Percentiles rank a stretch among this genome's conserved stretches.
These are phyloP conservation scores for Hypomyces perniciosus DNA, from an alignment of 2,329 filamentous ascomycete species.

Conservation along the genomic window DNA sequence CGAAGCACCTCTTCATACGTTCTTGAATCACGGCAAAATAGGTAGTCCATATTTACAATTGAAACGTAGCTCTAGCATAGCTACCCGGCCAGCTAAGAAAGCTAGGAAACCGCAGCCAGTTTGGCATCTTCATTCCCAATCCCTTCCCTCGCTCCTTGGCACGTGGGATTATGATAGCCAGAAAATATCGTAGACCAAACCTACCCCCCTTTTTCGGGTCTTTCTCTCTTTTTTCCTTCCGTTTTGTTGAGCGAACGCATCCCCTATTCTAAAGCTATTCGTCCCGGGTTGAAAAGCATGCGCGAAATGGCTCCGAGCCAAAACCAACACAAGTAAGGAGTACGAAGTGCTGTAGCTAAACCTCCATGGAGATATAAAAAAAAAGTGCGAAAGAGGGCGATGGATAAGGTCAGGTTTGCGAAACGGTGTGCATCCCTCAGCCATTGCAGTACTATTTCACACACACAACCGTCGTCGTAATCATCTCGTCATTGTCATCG, in stretches of 20 bases:
- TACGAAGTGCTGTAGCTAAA: no score
- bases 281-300: no score
- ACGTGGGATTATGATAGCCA: background rate
- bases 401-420: no score
- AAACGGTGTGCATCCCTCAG: no score
- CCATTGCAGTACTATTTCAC: no score
- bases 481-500: background rate
- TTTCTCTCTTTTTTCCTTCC: background rate
- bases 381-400: no score
- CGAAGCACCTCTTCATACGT: background rate
- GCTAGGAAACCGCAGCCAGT: no score
- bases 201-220: background rate
- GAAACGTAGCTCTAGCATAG: background rate
- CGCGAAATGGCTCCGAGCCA: no score
- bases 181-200: no score
- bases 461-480: background rate
- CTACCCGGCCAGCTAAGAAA: background rate
- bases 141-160: no score
- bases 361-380: no score
- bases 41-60: background rate
- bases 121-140: no score
- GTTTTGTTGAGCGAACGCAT: background rate
- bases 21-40: background rate
- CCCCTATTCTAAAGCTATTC: slow-evolving; percentile 2
- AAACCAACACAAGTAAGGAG: background rate